Conservation (phyloP, 2,329 filamentous ascomycete species). For the Coniochaeta hoffmannii region DNA sequence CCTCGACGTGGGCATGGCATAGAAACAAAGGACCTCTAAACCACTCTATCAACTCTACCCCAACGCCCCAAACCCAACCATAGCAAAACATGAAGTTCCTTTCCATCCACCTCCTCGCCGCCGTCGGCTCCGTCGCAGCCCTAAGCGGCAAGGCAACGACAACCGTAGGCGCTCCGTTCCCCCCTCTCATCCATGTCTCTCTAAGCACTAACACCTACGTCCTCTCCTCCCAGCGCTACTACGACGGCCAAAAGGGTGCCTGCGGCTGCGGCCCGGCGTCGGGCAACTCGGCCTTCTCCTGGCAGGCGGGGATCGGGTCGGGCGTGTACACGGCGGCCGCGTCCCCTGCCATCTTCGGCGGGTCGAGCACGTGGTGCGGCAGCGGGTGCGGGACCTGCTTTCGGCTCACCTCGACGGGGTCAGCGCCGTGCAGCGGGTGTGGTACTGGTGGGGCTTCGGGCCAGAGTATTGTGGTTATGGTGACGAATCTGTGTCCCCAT, state of each 20-base stretch:
- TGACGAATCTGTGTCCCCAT: slow-evolving; percentile 27
- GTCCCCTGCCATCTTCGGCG: slow-evolving; percentile 16
- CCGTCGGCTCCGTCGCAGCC: background rate
- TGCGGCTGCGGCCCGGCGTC: slow-evolving; percentile 20
- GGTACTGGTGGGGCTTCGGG: slow-evolving; percentile 16
- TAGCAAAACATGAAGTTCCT: background rate
- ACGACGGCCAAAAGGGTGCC: slow-evolving; percentile 21
- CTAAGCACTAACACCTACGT: background rate
- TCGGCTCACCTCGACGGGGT: slow-evolving; percentile 19
- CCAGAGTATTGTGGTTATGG: slow-evolving; percentile 20
- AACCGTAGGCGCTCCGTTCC: background rate
- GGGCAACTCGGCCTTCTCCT: slow-evolving; percentile 16
- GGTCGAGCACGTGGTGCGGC: slow-evolving; percentile 17
- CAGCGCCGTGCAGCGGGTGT: slow-evolving; percentile 13
- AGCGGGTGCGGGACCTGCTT: slow-evolving; percentile 20
- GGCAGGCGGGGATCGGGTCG: slow-evolving; percentile 15
- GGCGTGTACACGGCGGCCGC: slow-evolving; percentile 18
- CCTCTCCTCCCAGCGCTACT: slow-evolving; percentile 18
- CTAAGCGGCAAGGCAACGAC: slow-evolving; percentile 2
- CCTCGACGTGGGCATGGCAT: too few species aligned
- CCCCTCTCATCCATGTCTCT: background rate
- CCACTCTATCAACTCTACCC: too few species aligned
- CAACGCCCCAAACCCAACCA: too few species aligned
- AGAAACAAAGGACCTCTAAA: too few species aligned
- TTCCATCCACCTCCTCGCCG: background rate